Evolutionary conservation across 169 alveolate genomes (phyloP).

Genomic region (Eimeria tenella): DNA sequence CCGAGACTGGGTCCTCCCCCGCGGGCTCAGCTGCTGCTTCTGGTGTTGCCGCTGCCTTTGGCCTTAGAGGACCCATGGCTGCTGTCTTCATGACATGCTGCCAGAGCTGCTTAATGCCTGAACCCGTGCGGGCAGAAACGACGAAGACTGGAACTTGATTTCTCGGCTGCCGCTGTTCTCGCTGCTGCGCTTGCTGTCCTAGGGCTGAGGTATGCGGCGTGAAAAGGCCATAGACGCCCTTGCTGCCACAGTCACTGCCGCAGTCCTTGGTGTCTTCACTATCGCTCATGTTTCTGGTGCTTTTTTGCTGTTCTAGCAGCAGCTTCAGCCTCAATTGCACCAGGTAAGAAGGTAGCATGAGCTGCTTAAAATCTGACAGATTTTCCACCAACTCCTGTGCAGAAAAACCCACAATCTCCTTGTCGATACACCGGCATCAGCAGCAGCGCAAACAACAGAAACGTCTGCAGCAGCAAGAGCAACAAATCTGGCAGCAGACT

Average conservation of each 20-base stretch:
- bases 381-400: neutral
- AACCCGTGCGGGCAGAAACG: slow-evolving; percentile 53
- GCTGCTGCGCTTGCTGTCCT: slow-evolving; percentile 27
- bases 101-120: slow-evolving; percentile 51
- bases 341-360: neutral
- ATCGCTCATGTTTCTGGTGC: neutral
- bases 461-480: neutral
- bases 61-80: neutral
- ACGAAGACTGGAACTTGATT: slow-evolving; percentile 27
- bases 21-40: neutral
- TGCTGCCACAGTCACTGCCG: slow-evolving; percentile 23
- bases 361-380: neutral
- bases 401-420: neutral
- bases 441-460: neutral
- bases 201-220: neutral
- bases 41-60: neutral
- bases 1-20: neutral
- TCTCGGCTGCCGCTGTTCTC: neutral
- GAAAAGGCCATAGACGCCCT: neutral
- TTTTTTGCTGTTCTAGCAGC: neutral
- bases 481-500: neutral
- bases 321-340: neutral
- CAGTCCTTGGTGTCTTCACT: neutral
- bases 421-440: neutral
- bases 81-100: slow-evolving; percentile 26